Percentiles rank a stretch among this genome's conserved stretches.
These are phyloP conservation scores for Cladobotryum protrusum DNA, from an alignment of 2,329 filamentous ascomycete species.

Conservation along the genomic window DNA sequence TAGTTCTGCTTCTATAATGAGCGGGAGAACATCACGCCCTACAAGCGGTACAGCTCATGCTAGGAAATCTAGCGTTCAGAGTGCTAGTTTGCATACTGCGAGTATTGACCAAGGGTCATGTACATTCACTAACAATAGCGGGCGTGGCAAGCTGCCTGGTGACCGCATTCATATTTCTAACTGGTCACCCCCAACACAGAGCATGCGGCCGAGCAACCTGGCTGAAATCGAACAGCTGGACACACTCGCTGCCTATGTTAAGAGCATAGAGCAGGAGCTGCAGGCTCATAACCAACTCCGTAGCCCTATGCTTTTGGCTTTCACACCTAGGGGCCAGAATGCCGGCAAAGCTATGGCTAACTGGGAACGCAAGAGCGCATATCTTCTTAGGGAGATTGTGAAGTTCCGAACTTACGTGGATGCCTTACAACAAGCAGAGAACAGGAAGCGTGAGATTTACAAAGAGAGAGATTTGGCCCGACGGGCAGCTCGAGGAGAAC, in stretches of 20 bases:
- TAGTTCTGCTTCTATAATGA: constrained; percentile 21
- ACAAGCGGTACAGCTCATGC: constrained; percentile 42
- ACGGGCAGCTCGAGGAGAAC: constrained; percentile 42
- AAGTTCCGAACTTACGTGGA: constrained; percentile 97
- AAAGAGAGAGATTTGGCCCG: constrained; percentile 48
- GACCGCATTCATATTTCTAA: constrained; percentile 80
- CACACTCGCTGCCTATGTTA: constrained; percentile 71
- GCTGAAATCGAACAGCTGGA: constrained; percentile 75
- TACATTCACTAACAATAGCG: constrained; percentile 45
- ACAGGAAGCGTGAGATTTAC: constrained; percentile 65
- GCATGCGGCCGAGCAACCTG: constrained; percentile 75
- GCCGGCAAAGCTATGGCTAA: constrained; percentile 82
- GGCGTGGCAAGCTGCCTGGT: constrained; percentile 62
- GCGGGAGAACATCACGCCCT: constrained; percentile 37
- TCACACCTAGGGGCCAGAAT: constrained; percentile 78
- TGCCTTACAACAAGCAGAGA: constrained; percentile 64
- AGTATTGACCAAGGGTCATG: constrained; percentile 57
- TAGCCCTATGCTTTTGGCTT: constrained; percentile 80
- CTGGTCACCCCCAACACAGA: constrained; percentile 85
- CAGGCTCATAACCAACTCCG: constrained; percentile 83
- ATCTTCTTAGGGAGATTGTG: constrained; percentile 87
- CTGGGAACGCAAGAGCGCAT: constrained; percentile 94
- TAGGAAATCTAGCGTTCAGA: constrained; percentile 41
- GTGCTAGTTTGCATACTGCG: constrained; percentile 45
- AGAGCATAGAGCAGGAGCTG: constrained; percentile 78